Evolutionary conservation across 129 eudicot species (phyloP).

Genomic region (Flaveria bidentis): DNA sequence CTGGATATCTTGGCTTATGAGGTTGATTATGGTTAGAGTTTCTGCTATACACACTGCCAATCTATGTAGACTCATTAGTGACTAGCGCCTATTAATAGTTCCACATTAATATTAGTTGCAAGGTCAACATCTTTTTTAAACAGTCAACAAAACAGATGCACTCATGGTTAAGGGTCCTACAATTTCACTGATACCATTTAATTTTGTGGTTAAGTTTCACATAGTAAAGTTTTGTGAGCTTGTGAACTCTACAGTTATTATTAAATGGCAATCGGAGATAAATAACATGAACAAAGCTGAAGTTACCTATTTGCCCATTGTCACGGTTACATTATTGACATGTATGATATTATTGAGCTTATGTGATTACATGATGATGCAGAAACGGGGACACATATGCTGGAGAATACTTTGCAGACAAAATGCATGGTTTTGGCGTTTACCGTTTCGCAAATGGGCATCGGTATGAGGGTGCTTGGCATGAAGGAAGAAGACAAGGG

Average conservation of each 20-base stretch:
- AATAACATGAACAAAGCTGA: background rate
- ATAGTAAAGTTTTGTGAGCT: background rate
- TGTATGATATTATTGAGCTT: constrained; percentile 1
- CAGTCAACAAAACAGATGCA: background rate
- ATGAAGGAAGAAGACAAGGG: constrained; percentile 92
- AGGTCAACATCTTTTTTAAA: background rate
- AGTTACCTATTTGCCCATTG: background rate
- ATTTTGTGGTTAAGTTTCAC: background rate
- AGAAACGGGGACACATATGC: constrained; percentile 87
- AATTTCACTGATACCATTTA: background rate
- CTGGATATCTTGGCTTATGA: background rate
- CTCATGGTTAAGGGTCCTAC: constrained; percentile 9
- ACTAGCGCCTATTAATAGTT: background rate
- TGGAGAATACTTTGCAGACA: constrained; percentile 91
- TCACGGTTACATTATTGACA: constrained; percentile 4
- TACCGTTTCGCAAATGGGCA: constrained; percentile 89
- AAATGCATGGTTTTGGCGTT: constrained; percentile 88
- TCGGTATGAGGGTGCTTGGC: constrained; percentile 87
- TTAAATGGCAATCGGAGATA: background rate
- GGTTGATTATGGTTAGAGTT: background rate
- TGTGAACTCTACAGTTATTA: background rate
- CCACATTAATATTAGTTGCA: background rate
- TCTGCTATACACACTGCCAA: background rate
- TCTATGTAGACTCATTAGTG: background rate
- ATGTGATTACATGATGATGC: constrained; percentile 30